Percentiles rank a stretch among this genome's conserved stretches.
phyloP scores from a whole-genome alignment of 768 basidiomycete species.

The Podaxis pistillaris region DNA sequence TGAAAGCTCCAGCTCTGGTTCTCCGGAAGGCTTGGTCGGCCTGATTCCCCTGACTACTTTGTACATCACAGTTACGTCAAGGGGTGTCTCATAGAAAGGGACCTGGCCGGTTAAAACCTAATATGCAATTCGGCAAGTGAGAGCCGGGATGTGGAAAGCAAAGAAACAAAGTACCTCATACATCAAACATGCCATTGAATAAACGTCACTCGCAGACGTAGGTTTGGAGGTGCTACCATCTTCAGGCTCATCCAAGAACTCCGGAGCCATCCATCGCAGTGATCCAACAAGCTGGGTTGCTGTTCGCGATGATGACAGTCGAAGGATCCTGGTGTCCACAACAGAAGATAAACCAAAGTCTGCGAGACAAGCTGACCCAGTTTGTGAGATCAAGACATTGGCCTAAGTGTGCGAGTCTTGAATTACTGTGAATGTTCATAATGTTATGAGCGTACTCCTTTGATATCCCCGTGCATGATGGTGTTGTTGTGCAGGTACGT shows the following conservation, averaged over 20 bases:
- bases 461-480: slow-evolving; percentile 21
- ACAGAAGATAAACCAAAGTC: slow-evolving; percentile 2
- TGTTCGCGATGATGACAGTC: slow-evolving; percentile 2
- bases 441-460: slow-evolving; percentile 16
- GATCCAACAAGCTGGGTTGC: neutral
- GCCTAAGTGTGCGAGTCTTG: neutral
- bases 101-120: slow-evolving; percentile 21
- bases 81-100: slow-evolving; percentile 19
- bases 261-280: neutral
- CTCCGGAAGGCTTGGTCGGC: slow-evolving; percentile 14
- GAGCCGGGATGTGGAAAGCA: neutral
- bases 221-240: neutral
- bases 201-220: slow-evolving; percentile 16
- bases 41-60: slow-evolving; percentile 17
- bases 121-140: too few species aligned
- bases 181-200: slow-evolving; percentile 18
- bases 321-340: neutral
- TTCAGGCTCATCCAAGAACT: slow-evolving; percentile 7
- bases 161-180: slow-evolving; percentile 17
- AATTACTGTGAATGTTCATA: neutral
- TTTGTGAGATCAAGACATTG: neutral
- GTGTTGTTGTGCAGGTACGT: slow-evolving; percentile 16
- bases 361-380: neutral
- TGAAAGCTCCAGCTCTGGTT: neutral
- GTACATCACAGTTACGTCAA: slow-evolving; percentile 18